These are phyloP conservation scores for Hypomyces rosellus DNA, from an alignment of 2,329 filamentous ascomycete species.

Conservation along the genomic window DNA sequence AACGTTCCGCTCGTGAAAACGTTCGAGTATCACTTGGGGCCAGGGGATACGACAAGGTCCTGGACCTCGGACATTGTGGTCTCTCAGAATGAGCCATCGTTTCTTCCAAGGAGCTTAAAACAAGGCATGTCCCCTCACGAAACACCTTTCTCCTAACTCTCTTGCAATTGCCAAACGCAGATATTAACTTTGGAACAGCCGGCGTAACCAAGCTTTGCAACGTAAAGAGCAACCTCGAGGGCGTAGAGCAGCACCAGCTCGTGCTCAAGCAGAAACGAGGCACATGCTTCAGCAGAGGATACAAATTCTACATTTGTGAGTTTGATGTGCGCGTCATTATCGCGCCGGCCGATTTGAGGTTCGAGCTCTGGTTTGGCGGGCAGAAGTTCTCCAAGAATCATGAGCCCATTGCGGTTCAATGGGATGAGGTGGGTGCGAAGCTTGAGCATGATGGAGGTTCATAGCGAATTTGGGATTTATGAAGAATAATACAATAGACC, in stretches of 20 bases:
- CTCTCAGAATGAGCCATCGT: slow-evolving; percentile 31
- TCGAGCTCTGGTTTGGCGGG: slow-evolving; percentile 34
- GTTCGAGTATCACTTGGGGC: slow-evolving; percentile 29
- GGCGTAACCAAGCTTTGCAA: slow-evolving; percentile 33
- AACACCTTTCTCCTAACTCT: neutral
- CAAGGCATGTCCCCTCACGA: slow-evolving; percentile 26
- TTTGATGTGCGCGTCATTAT: slow-evolving; percentile 50
- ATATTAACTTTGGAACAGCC: slow-evolving; percentile 17
- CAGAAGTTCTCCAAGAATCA: slow-evolving; percentile 22
- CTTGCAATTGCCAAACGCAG: too few species aligned
- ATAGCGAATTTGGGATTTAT: too few species aligned
- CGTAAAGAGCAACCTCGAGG: slow-evolving; percentile 35
- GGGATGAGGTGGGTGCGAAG: neutral
- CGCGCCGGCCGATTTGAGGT: slow-evolving; percentile 47
- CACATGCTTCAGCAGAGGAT: slow-evolving; percentile 26
- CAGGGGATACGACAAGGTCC: slow-evolving; percentile 25
- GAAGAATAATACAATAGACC: too few species aligned
- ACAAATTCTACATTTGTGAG: slow-evolving; percentile 33
- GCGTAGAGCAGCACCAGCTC: slow-evolving; percentile 33
- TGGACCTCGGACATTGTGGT: slow-evolving; percentile 35
- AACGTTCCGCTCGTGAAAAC: slow-evolving; percentile 26
- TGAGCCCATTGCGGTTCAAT: slow-evolving; percentile 25
- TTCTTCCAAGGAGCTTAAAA: slow-evolving; percentile 31
- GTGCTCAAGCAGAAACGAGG: slow-evolving; percentile 30
- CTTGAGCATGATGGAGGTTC: too few species aligned